phyloP scores from a whole-genome alignment of 2,329 filamentous ascomycete species.

The Proliferodiscus dingleyae region DNA sequence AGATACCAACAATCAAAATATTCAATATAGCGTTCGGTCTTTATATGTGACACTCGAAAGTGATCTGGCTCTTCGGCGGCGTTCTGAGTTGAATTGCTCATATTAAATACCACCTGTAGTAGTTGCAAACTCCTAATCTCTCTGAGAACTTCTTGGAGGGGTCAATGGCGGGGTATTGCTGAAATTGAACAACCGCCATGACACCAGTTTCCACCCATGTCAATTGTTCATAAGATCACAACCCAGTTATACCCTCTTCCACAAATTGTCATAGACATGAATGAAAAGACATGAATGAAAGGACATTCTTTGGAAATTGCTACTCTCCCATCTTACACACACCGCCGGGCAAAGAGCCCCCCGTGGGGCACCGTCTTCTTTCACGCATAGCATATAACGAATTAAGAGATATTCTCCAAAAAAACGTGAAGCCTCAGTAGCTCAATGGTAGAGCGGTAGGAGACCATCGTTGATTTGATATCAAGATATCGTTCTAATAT shows the following conservation, averaged over 20 bases:
- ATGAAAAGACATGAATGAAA: too few species aligned
- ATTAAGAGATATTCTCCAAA: neutral
- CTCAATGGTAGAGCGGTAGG: constrained; percentile 1
- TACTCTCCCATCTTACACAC: neutral
- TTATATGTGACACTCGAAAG: neutral
- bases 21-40: neutral
- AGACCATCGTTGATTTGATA: neutral
- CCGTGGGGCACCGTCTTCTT: neutral
- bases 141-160: too few species aligned
- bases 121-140: neutral
- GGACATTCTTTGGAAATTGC: too few species aligned
- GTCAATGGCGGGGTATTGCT: too few species aligned
- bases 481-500: neutral
- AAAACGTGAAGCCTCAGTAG: neutral
- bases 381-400: neutral
- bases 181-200: too few species aligned
- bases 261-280: too few species aligned
- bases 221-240: too few species aligned
- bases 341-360: neutral
- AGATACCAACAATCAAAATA: neutral
- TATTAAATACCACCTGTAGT: too few species aligned
- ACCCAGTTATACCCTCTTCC: too few species aligned
- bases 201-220: too few species aligned
- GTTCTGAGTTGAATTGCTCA: neutral
- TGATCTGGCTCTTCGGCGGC: too few species aligned